Conservation (phyloP, 768 basidiomycete genomes). For the Auriscalpium vulgare region DNA sequence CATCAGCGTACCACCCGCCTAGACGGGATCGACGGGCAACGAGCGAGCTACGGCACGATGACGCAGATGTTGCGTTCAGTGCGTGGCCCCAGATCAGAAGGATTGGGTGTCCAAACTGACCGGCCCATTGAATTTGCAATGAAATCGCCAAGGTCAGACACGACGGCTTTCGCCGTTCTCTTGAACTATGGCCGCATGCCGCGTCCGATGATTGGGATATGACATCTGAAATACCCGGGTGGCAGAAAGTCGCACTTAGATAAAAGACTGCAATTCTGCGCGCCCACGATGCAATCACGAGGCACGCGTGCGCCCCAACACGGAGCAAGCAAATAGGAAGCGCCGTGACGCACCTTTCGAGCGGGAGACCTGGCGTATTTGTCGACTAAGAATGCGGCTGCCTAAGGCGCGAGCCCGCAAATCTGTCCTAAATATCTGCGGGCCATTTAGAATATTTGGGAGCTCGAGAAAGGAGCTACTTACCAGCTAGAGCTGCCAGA, state of each 20-base stretch:
- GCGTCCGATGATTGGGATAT: constrained; percentile 23
- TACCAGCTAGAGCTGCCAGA: neutral
- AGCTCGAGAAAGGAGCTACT: neutral
- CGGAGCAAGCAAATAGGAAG: constrained; percentile 23
- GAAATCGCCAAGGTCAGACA: constrained; percentile 20
- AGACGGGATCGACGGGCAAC: constrained; percentile 32
- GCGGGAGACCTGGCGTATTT: constrained; percentile 27
- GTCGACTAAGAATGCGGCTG: neutral
- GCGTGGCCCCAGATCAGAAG: constrained; percentile 22
- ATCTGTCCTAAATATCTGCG: neutral
- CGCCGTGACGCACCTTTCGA: constrained; percentile 1
- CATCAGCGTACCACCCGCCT: constrained; percentile 34
- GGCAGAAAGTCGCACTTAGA: constrained; percentile 18
- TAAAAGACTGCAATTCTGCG: constrained; percentile 18
- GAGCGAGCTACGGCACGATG: constrained; percentile 27
- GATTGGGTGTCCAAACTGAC: constrained; percentile 26
- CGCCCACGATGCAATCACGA: constrained; percentile 31
- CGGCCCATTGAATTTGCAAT: constrained; percentile 18
- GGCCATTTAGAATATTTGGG: neutral
- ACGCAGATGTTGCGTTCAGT: constrained; percentile 23
- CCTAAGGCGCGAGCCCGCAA: neutral
- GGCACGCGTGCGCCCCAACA: constrained; percentile 22
- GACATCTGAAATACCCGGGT: constrained; percentile 19
- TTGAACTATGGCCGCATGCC: constrained; percentile 26
- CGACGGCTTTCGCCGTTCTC: constrained; percentile 31